Conservation (phyloP, 140 eudicot genomes). For the Ambrosia hybrid region DNA sequence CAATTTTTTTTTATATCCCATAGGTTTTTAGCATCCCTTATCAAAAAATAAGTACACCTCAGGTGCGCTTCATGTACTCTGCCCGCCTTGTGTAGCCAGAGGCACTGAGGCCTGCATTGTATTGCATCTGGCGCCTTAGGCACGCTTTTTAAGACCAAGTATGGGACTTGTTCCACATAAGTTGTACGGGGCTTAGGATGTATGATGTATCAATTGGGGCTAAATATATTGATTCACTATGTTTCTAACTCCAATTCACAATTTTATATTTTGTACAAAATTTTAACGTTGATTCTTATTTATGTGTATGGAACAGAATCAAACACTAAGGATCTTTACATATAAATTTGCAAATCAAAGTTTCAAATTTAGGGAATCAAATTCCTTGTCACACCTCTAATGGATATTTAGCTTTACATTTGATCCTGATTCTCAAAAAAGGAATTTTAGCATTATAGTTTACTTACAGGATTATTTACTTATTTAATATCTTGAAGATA, state of each 20-base stretch:
- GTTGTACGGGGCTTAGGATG: neutral
- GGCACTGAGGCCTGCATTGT: too few species aligned
- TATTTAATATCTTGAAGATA: neutral
- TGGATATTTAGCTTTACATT: neutral
- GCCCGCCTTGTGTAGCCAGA: too few species aligned
- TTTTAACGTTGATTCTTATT: neutral
- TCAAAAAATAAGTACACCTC: too few species aligned
- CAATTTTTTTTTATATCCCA: too few species aligned
- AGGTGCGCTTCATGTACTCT: too few species aligned
- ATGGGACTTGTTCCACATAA: too few species aligned
- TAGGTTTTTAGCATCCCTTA: too few species aligned
- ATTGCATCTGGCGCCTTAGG: too few species aligned
- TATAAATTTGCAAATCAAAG: neutral
- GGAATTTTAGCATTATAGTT: neutral
- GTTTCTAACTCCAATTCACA: neutral
- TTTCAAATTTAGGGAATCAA: neutral
- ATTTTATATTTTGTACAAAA: neutral
- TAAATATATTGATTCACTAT: too few species aligned
- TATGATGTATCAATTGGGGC: neutral
- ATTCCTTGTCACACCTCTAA: neutral
- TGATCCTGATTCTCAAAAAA: neutral
- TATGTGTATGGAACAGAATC: neutral
- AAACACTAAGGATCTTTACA: neutral
- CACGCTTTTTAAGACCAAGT: too few species aligned
- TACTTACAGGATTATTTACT: neutral